Evolutionary conservation across 2,329 filamentous ascomycete genomes (phyloP).

Genomic region (Penicillium sp.): DNA sequence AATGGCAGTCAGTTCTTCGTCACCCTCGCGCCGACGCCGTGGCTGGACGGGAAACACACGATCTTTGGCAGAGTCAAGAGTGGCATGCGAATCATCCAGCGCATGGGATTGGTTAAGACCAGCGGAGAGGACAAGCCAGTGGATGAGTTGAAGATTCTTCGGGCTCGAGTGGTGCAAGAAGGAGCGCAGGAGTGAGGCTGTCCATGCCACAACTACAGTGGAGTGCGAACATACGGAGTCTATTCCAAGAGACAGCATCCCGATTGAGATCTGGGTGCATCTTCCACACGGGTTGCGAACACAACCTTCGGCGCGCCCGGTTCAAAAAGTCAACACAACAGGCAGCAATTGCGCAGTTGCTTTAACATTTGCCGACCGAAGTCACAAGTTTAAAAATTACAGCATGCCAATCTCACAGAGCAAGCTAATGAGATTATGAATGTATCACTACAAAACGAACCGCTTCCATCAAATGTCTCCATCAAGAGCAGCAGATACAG

Average conservation of each 20-base stretch:
- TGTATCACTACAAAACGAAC: slow-evolving; percentile 80
- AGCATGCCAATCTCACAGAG: slow-evolving; percentile 7
- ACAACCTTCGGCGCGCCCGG: slow-evolving; percentile 4
- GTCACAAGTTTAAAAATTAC: slow-evolving; percentile 7
- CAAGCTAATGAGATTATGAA: slow-evolving; percentile 28
- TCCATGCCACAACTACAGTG: not conserved
- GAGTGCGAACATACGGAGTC: not conserved
- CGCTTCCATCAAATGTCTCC: slow-evolving; percentile 68
- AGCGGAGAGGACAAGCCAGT: slow-evolving; percentile 76
- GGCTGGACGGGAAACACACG: slow-evolving; percentile 95
- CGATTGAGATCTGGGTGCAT: not conserved
- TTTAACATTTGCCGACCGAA: not conserved
- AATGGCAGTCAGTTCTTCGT: slow-evolving; percentile 97
- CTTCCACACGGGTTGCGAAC: slow-evolving; percentile 1
- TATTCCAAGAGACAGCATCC: not conserved
- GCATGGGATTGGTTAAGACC: slow-evolving; percentile 86
- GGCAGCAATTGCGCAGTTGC: not conserved
- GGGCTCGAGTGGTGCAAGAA: slow-evolving; percentile 68
- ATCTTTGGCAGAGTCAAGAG: slow-evolving; percentile 90
- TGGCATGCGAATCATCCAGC: slow-evolving; percentile 79
- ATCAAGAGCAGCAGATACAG: slow-evolving; percentile 90
- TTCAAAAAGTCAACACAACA: not conserved
- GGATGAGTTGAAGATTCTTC: slow-evolving; percentile 79
- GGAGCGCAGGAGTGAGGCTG: slow-evolving; percentile 48
- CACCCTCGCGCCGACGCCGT: slow-evolving; percentile 89